Conservation (phyloP, 2,329 filamentous ascomycete species). For the Penicillium freii region DNA sequence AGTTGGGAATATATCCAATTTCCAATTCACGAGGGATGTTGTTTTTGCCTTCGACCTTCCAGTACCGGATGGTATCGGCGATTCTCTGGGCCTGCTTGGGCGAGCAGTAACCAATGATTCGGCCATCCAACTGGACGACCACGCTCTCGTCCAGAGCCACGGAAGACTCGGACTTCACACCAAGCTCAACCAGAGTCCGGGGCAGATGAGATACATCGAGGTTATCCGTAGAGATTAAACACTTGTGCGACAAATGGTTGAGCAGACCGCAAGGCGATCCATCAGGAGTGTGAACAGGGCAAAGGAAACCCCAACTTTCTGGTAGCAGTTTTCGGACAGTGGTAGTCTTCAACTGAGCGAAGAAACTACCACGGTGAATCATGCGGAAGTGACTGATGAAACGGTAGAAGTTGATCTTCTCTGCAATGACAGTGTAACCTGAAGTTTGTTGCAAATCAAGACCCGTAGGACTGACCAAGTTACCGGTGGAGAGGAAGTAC, state of each 20-base stretch:
- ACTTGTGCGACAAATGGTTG: slow-evolving; percentile 94
- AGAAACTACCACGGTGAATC: slow-evolving; percentile 98
- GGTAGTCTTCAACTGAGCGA: slow-evolving; percentile 94
- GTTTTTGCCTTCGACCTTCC: slow-evolving; percentile 88
- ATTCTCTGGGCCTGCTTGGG: slow-evolving; percentile 79
- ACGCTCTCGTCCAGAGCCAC: slow-evolving; percentile 80
- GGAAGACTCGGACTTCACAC: slow-evolving; percentile 71
- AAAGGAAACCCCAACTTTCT: slow-evolving; percentile 97
- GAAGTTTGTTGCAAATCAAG: slow-evolving; percentile 92
- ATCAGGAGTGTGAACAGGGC: slow-evolving; percentile 95
- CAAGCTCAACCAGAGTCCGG: slow-evolving; percentile 72
- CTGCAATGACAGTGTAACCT: slow-evolving; percentile 92
- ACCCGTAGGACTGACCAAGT: slow-evolving; percentile 84
- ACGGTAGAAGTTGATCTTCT: slow-evolving; percentile 98
- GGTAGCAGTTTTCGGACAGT: slow-evolving; percentile 92
- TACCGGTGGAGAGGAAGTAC: slow-evolving; percentile 96
- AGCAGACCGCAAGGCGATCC: slow-evolving; percentile 90
- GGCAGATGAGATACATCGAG: slow-evolving; percentile 74
- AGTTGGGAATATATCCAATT: slow-evolving; percentile 85
- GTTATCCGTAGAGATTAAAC: slow-evolving; percentile 75
- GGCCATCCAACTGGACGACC: slow-evolving; percentile 84
- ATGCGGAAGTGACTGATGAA: slow-evolving; percentile 99
- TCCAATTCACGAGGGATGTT: slow-evolving; percentile 80
- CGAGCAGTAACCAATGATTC: slow-evolving; percentile 84
- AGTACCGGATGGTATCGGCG: slow-evolving; percentile 82